Evolutionary conservation across 116 monocot genomes (phyloP), one percentile per base, ranked within the genome.

Genomic region (Dioscorea cayenensis): DNA sequence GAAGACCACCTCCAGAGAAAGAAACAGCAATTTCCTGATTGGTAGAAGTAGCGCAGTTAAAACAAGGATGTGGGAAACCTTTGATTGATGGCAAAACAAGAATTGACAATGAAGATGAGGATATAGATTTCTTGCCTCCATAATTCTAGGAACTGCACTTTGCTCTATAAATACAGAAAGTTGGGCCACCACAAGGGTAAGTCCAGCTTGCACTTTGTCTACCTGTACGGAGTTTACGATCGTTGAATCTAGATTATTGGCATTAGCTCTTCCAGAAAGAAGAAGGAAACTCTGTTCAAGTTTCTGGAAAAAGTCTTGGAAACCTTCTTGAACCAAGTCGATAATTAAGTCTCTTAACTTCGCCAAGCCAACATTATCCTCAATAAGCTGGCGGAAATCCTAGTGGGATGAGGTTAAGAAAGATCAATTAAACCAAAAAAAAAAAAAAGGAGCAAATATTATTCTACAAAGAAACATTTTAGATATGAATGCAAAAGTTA

Each of bases 291-390:
- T 68, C 21, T 64, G 70, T 61, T 90, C 69, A 67, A 96, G 86
- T 67, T 84, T 80, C 62, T 92, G 82, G 77, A 90, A 96, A 70
- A 96, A 92, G 13, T 78, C 82, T 76, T 96, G 96, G 50, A 96
- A 96, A 49, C 96, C 96, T 88, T 96, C 96, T 88, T 96, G 96
- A 38, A 89, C 92, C 86, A 92, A 87, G 73, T 92, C 92, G 67
- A 82, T 82, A 71, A 84, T 81, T 64, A 88, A 75, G 60, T 88
- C 92, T 73, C 78, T 92, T 69, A 92, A 66, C 70, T 90, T 96
- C 49, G 62, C 70, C 28, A 92, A 50, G 64, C 90, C 92, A 48
- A 87, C 71, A 66, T 87, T 84, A 66, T 86, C 90, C 64, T 90
- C 84, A 73, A 89, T 85, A 68, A 96, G 85, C 28, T 92, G 84